A percentile compares a stretch with the other conserved stretches of the same genome.
These are phyloP conservation scores for Hanseniaspora taiwanica DNA, from an alignment of 805 yeast species.

Conservation along the genomic window DNA sequence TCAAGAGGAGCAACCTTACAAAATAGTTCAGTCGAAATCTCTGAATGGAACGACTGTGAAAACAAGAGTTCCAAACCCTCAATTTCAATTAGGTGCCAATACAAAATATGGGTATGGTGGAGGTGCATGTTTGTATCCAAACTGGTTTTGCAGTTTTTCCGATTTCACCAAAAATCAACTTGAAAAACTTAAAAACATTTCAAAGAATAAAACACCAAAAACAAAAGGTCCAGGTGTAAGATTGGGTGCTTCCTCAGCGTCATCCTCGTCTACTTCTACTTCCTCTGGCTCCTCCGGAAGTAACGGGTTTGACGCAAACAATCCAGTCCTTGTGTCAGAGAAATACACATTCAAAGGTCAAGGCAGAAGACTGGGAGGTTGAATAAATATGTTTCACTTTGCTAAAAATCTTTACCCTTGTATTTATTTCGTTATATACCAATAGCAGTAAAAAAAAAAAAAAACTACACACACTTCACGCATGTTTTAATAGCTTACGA, in stretches of 20 bases:
- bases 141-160: neutral
- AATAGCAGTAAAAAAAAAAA: no score
- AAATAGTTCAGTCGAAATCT: neutral
- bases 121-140: slow-evolving; percentile 4
- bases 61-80: slow-evolving; percentile 1
- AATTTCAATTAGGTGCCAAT: neutral
- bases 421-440: no score
- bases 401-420: no score
- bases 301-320: no score
- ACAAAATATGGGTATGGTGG: slow-evolving; percentile 4
- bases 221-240: neutral
- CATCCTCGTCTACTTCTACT: neutral
- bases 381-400: no score
- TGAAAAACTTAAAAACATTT: neutral
- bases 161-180: neutral
- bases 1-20: neutral
- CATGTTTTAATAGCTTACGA: no score
- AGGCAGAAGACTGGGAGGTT: slow-evolving; percentile 25
- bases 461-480: no score
- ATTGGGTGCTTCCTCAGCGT: neutral
- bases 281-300: no score
- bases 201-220: neutral
- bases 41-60: neutral
- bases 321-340: no score
- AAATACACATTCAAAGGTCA: slow-evolving; percentile 12